Conservation (phyloP, 169 alveolate genomes). For the Cryptosporidium ubiquitum region DNA sequence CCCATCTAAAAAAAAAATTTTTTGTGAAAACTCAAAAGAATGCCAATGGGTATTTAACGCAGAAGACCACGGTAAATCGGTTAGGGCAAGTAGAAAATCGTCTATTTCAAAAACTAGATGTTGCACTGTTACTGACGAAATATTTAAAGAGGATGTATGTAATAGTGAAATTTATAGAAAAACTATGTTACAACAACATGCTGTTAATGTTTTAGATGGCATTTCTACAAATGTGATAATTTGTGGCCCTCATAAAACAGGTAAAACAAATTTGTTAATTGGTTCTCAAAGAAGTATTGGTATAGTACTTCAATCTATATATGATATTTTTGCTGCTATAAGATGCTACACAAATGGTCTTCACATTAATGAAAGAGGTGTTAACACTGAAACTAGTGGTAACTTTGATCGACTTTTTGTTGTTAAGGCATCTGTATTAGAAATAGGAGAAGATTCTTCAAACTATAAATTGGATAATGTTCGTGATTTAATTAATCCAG, state of each 20-base stretch:
- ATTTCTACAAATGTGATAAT: slow-evolving; percentile 59
- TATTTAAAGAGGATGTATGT: slow-evolving; percentile 42
- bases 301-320: slow-evolving; percentile 37
- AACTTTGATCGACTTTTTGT: slow-evolving; percentile 67
- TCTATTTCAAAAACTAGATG: slow-evolving; percentile 33
- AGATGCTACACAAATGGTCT: slow-evolving; percentile 59
- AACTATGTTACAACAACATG: slow-evolving; percentile 42
- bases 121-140: slow-evolving; percentile 32
- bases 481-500: slow-evolving; percentile 67
- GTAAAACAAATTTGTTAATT: slow-evolving; percentile 39
- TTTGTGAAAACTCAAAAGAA: neutral
- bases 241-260: slow-evolving; percentile 73
- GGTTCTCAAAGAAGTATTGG: slow-evolving; percentile 75
- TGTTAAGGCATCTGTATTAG: slow-evolving; percentile 72
- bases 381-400: slow-evolving; percentile 39
- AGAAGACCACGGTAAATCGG: slow-evolving; percentile 3
- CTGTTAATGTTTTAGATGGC: slow-evolving; percentile 32
- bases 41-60: slow-evolving; percentile 21
- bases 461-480: slow-evolving; percentile 34
- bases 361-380: slow-evolving; percentile 21
- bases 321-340: slow-evolving; percentile 69
- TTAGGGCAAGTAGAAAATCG: slow-evolving; percentile 30
- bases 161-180: slow-evolving; percentile 63
- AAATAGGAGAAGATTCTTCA: slow-evolving; percentile 57
- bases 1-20: slow-evolving; percentile 21